These are phyloP conservation scores for Eleusine indica DNA, from an alignment of 176 grass and related monocot genomes.

Conservation along the genomic window DNA sequence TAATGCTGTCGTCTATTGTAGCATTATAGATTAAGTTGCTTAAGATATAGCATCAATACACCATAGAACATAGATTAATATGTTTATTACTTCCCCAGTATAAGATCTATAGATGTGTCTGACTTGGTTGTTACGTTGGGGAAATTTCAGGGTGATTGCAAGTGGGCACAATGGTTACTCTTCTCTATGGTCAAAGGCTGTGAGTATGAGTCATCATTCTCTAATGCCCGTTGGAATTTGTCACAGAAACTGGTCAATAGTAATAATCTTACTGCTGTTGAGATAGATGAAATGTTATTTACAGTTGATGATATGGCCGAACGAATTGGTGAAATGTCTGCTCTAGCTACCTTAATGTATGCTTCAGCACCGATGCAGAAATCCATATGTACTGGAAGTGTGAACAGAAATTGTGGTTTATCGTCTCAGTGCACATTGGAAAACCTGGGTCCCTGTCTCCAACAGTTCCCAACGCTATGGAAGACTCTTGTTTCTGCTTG, in stretches of 20 bases:
- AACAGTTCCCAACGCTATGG: conserved; percentile 79
- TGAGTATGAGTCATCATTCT: conserved; percentile 90
- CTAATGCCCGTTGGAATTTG: conserved; percentile 80
- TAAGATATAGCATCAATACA: not conserved
- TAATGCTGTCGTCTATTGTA: conserved; percentile 22
- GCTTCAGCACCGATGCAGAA: conserved; percentile 74
- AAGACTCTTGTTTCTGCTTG: conserved; percentile 72
- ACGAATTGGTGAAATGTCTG: conserved; percentile 79
- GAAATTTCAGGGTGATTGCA: conserved; percentile 78
- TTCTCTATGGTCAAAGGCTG: conserved; percentile 79
- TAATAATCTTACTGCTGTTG: conserved; percentile 55
- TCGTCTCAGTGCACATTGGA: conserved; percentile 84
- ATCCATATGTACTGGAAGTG: conserved; percentile 78
- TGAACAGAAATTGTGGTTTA: conserved; percentile 63
- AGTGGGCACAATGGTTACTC: conserved; percentile 94
- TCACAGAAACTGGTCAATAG: conserved; percentile 50
- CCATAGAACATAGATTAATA: not conserved
- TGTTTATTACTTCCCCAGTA: conserved; percentile 12
- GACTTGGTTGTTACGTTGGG: conserved; percentile 23
- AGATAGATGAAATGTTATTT: conserved; percentile 80
- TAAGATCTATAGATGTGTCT: not conserved
- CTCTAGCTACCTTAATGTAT: conserved; percentile 96
- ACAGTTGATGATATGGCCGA: conserved; percentile 88
- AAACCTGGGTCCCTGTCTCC: conserved; percentile 66
- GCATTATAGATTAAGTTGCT: conserved; percentile 33